Conservation (phyloP, 2,329 filamentous ascomycete species). For the Alternaria gaisen region DNA sequence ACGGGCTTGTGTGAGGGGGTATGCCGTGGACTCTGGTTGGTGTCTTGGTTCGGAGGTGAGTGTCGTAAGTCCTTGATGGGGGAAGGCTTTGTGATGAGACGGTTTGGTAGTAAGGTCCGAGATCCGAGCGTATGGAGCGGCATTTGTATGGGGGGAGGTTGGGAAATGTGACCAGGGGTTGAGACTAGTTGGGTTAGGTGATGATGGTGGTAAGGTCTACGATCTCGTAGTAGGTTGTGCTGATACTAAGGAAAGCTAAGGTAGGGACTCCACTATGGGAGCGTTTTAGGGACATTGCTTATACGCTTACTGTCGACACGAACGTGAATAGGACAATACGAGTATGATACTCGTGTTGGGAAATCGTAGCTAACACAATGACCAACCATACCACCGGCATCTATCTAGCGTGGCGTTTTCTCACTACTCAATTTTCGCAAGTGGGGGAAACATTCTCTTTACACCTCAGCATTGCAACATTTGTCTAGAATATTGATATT, state of each 20-base stretch:
- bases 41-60: slow-evolving; percentile 25
- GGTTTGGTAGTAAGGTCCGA: neutral
- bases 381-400: neutral
- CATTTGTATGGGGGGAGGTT: slow-evolving; percentile 1
- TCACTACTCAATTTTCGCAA: neutral
- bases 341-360: neutral
- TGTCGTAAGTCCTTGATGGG: neutral
- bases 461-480: neutral
- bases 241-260: neutral
- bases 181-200: neutral
- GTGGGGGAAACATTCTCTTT: neutral
- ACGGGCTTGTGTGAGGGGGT: slow-evolving; percentile 24
- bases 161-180: neutral
- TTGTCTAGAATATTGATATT: neutral
- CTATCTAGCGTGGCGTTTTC: neutral
- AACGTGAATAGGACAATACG: neutral
- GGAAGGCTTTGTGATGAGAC: neutral
- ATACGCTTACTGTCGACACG: neutral
- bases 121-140: slow-evolving; percentile 17
- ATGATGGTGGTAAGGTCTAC: neutral
- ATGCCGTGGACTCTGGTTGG: slow-evolving; percentile 40
- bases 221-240: fast-evolving
- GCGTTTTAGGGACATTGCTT: neutral
- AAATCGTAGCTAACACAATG: neutral
- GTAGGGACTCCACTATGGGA: neutral